Conservation (phyloP, 1,284 basidiomycete genomes). For the Ceratobasidium sp. region DNA sequence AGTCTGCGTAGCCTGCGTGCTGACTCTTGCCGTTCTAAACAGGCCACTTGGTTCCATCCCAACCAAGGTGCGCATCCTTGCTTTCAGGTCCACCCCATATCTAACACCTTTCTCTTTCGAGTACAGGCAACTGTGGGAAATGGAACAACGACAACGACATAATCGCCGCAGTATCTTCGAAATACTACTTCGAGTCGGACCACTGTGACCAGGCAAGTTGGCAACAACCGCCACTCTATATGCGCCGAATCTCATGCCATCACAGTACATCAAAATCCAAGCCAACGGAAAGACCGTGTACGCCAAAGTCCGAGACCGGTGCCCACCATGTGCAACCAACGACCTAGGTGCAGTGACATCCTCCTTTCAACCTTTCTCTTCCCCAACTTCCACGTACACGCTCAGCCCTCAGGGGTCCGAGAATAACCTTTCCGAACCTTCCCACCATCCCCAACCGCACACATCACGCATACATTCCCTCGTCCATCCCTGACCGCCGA, state of each 20-base stretch:
- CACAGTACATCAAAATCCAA: constrained; percentile 21
- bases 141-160: constrained; percentile 14
- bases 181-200: constrained; percentile 13
- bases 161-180: constrained; percentile 24
- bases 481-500: background rate
- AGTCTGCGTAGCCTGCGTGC: background rate
- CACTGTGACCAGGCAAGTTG: constrained; percentile 28
- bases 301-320: constrained; percentile 34
- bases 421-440: background rate
- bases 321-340: constrained; percentile 21
- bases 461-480: background rate
- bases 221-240: too few relatives aligned
- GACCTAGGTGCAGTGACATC: constrained; percentile 2
- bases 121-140: constrained; percentile 30
- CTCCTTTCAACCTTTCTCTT: background rate
- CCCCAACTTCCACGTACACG: background rate
- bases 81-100: background rate
- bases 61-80: background rate
- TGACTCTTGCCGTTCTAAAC: background rate
- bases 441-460: background rate
- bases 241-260: background rate
- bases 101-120: background rate
- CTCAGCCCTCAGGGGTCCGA: too few relatives aligned
- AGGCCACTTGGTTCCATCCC: constrained; percentile 36
- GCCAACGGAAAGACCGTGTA: constrained; percentile 29